Evolutionary conservation across 805 yeast species (phyloP).

Genomic region (Brettanomyces custersianus): DNA sequence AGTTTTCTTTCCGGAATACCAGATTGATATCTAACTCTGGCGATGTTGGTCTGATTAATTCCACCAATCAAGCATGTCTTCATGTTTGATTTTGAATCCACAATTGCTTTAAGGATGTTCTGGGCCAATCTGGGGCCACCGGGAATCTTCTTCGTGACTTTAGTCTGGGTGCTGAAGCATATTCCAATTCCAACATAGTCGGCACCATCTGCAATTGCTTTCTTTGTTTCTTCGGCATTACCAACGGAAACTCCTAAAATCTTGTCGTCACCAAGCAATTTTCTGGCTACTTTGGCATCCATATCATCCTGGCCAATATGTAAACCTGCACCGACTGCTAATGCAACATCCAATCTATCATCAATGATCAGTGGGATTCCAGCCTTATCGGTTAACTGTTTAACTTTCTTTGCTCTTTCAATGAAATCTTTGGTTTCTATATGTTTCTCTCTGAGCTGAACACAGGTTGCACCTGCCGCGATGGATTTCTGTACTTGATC

Average conservation of each 20-base stretch:
- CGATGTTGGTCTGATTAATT: constrained; percentile 52
- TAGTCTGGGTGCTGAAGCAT: constrained; percentile 66
- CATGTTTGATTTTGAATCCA: constrained; percentile 28
- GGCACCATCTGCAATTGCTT: constrained; percentile 38
- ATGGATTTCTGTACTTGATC: constrained; percentile 59
- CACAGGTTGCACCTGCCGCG: constrained; percentile 65
- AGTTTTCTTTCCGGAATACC: constrained; percentile 35
- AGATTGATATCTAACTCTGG: constrained; percentile 45
- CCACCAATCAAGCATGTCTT: constrained; percentile 79
- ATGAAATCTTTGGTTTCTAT: constrained; percentile 62
- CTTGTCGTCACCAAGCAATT: constrained; percentile 61
- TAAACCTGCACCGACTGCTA: constrained; percentile 82
- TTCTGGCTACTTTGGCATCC: constrained; percentile 49
- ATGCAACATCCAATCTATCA: constrained; percentile 81
- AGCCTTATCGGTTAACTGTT: constrained; percentile 46
- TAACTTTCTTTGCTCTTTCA: constrained; percentile 49
- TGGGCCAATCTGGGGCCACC: constrained; percentile 67
- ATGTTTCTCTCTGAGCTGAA: constrained; percentile 77
- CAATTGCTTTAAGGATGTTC: constrained; percentile 39
- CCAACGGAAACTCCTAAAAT: constrained; percentile 76
- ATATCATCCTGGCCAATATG: constrained; percentile 93
- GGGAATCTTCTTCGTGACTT: constrained; percentile 43
- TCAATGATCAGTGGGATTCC: constrained; percentile 76
- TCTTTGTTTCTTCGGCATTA: constrained; percentile 42
- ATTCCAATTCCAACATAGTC: constrained; percentile 87